phyloP scores from a whole-genome alignment of 805 yeast genomes.

The Diddensiella caesifluorescens region DNA sequence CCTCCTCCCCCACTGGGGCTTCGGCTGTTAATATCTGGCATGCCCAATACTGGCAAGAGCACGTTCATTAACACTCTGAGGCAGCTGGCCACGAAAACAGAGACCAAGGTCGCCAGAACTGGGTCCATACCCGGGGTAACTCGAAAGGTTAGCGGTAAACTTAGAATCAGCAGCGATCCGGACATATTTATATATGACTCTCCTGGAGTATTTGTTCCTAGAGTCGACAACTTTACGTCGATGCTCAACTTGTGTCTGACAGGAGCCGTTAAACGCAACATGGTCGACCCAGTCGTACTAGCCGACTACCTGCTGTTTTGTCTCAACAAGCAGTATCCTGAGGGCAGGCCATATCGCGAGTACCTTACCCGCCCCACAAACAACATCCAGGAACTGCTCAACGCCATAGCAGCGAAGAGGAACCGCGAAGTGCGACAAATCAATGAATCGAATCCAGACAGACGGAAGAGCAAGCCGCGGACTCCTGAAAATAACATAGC shows the following conservation, averaged over 20 bases:
- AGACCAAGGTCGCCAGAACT: slow-evolving; percentile 67
- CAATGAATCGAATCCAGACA: slow-evolving; percentile 1
- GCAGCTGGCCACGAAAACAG: slow-evolving; percentile 34
- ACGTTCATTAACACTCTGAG: slow-evolving; percentile 75
- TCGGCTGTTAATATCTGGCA: slow-evolving; percentile 73
- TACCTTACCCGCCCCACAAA: slow-evolving; percentile 64
- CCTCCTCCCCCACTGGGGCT: slow-evolving; percentile 84
- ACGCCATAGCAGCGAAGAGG: neutral
- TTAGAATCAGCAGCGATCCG: slow-evolving; percentile 56
- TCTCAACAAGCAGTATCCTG: slow-evolving; percentile 44
- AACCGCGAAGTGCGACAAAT: neutral
- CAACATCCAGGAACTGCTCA: slow-evolving; percentile 50
- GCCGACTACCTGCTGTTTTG: slow-evolving; percentile 79
- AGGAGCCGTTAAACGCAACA: slow-evolving; percentile 64
- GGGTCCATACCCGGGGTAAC: slow-evolving; percentile 93
- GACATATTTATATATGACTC: slow-evolving; percentile 75
- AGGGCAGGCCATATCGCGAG: slow-evolving; percentile 36
- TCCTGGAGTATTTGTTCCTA: slow-evolving; percentile 88
- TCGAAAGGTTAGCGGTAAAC: slow-evolving; percentile 66
- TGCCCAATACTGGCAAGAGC: slow-evolving; percentile 98
- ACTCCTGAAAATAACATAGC: slow-evolving; percentile 51
- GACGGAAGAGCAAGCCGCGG: neutral
- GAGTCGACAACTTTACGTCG: slow-evolving; percentile 54
- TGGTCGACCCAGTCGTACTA: slow-evolving; percentile 77
- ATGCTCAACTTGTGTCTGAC: slow-evolving; percentile 71